Base-by-base conservation (phyloP, 148 eudicot genomes). In the Gaultheria prostrata region DNA sequence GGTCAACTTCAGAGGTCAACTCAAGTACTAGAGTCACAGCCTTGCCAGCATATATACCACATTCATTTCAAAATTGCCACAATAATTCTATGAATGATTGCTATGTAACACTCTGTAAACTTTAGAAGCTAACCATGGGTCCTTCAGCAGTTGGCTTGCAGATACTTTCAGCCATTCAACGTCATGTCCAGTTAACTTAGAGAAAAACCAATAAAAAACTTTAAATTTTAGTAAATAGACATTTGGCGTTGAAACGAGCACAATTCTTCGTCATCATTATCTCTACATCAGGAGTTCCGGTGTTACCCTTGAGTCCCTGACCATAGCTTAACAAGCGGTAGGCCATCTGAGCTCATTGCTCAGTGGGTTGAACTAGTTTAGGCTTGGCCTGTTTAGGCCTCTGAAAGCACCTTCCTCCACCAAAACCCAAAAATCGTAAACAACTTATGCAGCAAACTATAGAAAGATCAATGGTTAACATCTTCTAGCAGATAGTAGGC, bases 371-470 rank as follows among this genome's bases (percentile, higher is more conserved):
- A 75, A 20, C 54, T 24, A 75, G 32, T 48, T 73, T 20, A 18
- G 49, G 50, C 77, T 73, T 72, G 46, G 76, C n/a, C 9, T 75
- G 53, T 75, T 45, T 75, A n/a, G 78, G 53, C 33, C 18, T 46
- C 53, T 46, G 54, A 45, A 75, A 75, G 54, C 33, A 75, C 33
- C 13, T 46, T 75, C 53, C 50, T 20, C 17, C n/a, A 46, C 6
- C 48, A n/a, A 46, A 18, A 75, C 54, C 49, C 9, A 0, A 21
- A 46, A 75, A 46, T 1, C 0, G 30, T 33, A 48, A 46, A 75
- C 77, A 75, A n/a, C 48, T 46, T 24, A 75, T 10, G 56, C 54
- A 75, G 32, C 78, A 46, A 24, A 13, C 32, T 21, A 28, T 75
- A n/a, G 51, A 50, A 21, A 74, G 50, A 46, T 46, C 33, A 65